These are phyloP conservation scores for Fusarium citri DNA, from an alignment of 2,329 filamentous ascomycete genomes.

Conservation along the genomic window DNA sequence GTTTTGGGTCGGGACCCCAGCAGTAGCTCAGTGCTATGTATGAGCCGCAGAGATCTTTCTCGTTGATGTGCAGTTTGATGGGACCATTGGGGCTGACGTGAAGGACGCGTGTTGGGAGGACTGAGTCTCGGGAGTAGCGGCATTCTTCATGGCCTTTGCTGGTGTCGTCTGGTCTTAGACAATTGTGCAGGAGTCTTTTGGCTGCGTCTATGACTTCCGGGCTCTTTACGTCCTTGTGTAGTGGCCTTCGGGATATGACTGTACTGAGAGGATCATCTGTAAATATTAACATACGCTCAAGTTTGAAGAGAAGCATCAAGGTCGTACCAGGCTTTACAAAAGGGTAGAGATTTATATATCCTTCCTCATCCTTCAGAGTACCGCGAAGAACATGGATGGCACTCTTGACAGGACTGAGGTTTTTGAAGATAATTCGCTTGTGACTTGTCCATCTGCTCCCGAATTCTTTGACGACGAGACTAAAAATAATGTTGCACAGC, in stretches of 20 bases:
- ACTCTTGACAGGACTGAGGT: rapidly evolving
- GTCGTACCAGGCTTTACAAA: background rate
- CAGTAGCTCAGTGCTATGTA: conserved; percentile 13
- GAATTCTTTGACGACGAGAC: rapidly evolving
- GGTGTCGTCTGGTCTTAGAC: rapidly evolving
- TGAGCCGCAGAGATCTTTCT: rapidly evolving
- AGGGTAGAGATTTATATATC: background rate
- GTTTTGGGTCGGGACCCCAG: background rate
- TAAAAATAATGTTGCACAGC: background rate
- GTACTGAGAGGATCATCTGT: background rate
- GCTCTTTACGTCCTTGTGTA: background rate
- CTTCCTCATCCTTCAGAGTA: rapidly evolving
- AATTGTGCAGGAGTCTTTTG: rapidly evolving
- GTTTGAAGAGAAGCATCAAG: rapidly evolving
- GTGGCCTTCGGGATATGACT: rapidly evolving
- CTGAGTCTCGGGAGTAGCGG: background rate
- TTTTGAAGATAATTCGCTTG: rapidly evolving
- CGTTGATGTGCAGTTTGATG: background rate
- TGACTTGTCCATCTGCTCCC: rapidly evolving
- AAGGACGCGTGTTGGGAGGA: rapidly evolving
- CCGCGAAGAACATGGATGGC: rapidly evolving
- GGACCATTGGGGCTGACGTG: rapidly evolving
- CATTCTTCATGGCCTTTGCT: background rate
- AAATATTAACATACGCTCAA: rapidly evolving
- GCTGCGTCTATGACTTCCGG: rapidly evolving